Evolutionary conservation across 208 protist genomes (phyloP), one percentile per base, ranked within the genome.

Genomic region (Leishmania arabica): DNA sequence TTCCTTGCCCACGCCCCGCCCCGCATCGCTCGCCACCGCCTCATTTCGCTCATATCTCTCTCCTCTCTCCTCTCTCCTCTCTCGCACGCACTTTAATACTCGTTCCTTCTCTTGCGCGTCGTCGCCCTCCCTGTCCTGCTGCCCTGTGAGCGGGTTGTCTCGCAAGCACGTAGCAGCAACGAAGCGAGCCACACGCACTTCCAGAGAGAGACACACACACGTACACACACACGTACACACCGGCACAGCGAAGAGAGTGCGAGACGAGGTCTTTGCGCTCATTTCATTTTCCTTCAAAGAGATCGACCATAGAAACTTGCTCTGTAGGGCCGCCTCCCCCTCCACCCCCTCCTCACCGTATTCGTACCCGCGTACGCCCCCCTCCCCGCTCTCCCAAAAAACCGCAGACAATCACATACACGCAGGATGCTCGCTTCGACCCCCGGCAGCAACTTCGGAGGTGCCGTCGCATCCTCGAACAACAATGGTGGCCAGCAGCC

Each of bases 391-490:
- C 0, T 3, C 5, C 45, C 45, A 47, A 47, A 47, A 47, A 47
- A 13, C 9, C 1, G 37, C 19, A 71, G 34, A 82, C 72, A 58
- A 27, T 37, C 75, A 64, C 80, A 70, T 9, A 31, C 62, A 69
- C 45, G 42, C 15, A 75, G 34, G 19, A 82, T 82, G 77, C 53
- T 86, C 7, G 73, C 42, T 34, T 80, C 74, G 49, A 53, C 78
- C 45, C 34, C 73, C 49, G 83, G 71, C 45, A 89, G 58, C 79
- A 92, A 90, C 82, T 90, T 92, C 40, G 76, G 86, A 1, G 79
- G 75, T 21, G 78, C 47, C 11, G 75, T 74, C 0, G 77, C 56
- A 17, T 70, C 58, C 9, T 64, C 69, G 64, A 65, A 70, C 62
- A 65, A 49, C 62, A 40, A 31, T n/a, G 31, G 62, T 3, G n/a